These are phyloP conservation scores for Psilocybe subaeruginosa DNA, from an alignment of 768 basidiomycete species.

Conservation along the genomic window DNA sequence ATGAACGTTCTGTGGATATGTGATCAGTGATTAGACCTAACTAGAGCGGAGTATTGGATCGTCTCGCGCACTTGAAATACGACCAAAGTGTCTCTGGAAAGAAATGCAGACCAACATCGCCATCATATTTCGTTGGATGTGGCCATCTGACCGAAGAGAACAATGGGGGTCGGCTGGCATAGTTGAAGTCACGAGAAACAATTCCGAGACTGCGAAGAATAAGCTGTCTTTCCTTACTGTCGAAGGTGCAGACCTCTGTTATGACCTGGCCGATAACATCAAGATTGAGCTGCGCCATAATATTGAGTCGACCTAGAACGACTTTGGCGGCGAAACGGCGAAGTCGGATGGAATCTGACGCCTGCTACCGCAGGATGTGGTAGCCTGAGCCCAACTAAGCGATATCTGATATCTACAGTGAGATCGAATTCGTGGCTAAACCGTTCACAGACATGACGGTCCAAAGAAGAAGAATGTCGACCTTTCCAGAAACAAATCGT, in stretches of 20 bases:
- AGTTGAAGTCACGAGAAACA: constrained; percentile 13
- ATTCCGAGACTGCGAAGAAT: constrained; percentile 17
- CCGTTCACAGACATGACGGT: too few species aligned
- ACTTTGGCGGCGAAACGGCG: too few species aligned
- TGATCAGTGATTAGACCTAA: too few species aligned
- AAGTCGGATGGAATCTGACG: too few species aligned
- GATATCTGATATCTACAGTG: too few species aligned
- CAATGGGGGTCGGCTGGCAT: constrained; percentile 16
- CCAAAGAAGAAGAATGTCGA: too few species aligned
- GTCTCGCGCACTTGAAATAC: constrained; percentile 33
- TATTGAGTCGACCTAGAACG: not conserved
- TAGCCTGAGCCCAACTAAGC: too few species aligned
- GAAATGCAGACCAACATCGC: constrained; percentile 38
- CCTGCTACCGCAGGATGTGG: too few species aligned
- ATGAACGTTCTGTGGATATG: constrained; percentile 32
- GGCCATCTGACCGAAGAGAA: constrained; percentile 45
- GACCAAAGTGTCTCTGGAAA: constrained; percentile 41
- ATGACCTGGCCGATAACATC: constrained; percentile 25
- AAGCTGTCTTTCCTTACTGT: constrained; percentile 13
- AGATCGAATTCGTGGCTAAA: too few species aligned
- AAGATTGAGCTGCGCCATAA: constrained; percentile 15
- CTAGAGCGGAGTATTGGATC: too few species aligned
- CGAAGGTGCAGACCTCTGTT: constrained; percentile 11
- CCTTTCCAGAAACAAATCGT: too few species aligned
- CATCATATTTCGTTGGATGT: constrained; percentile 36